These are phyloP conservation scores for Cercospora citrullina DNA, from an alignment of 2,329 filamentous ascomycete species.

Conservation along the genomic window DNA sequence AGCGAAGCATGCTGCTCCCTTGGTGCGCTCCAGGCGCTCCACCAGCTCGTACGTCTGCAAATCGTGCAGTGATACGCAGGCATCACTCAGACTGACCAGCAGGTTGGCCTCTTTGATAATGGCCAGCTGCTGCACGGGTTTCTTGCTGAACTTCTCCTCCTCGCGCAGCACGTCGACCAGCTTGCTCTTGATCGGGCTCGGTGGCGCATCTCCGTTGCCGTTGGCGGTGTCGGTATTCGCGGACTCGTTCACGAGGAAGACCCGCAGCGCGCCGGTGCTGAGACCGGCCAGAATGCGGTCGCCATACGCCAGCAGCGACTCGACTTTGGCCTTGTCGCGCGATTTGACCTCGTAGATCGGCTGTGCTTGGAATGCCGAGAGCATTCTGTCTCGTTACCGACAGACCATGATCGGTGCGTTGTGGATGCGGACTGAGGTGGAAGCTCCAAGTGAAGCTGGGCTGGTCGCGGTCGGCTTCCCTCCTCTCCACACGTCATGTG, in stretches of 20 bases:
- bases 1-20: slow-evolving; percentile 85
- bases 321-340: slow-evolving; percentile 95
- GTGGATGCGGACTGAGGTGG: background rate
- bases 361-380: slow-evolving; percentile 94
- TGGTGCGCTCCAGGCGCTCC: slow-evolving; percentile 77
- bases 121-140: slow-evolving; percentile 88
- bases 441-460: background rate
- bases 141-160: slow-evolving; percentile 88
- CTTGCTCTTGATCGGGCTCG: slow-evolving; percentile 38
- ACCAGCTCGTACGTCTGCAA: slow-evolving; percentile 79
- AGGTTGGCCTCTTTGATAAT: slow-evolving; percentile 94
- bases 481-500: slow-evolving; percentile 9
- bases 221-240: slow-evolving; percentile 33
- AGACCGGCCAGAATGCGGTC: slow-evolving; percentile 90
- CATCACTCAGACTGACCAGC: slow-evolving; percentile 87
- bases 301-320: slow-evolving; percentile 89
- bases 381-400: slow-evolving; percentile 46
- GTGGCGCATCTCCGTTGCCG: slow-evolving; percentile 34
- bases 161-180: slow-evolving; percentile 84
- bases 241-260: slow-evolving; percentile 83
- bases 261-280: slow-evolving; percentile 81
- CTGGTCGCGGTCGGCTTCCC: background rate
- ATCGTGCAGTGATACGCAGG: slow-evolving; percentile 85
- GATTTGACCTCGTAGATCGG: slow-evolving; percentile 95
- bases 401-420: slow-evolving; percentile 10